These are phyloP conservation scores for Marasmius tenuissimus DNA, from an alignment of 1,284 basidiomycete species.

Conservation along the genomic window DNA sequence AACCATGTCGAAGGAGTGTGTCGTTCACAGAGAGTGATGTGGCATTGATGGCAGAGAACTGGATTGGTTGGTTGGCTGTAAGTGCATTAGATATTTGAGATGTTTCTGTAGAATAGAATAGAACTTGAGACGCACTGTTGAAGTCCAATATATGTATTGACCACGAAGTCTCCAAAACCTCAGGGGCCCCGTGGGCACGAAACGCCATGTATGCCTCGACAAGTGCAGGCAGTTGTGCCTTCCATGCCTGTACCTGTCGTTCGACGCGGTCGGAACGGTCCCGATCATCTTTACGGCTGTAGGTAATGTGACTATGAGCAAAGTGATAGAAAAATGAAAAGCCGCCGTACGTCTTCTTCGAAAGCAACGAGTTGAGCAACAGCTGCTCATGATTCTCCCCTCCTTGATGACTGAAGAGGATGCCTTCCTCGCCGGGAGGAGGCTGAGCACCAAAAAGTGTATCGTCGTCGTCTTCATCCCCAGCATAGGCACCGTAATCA, in stretches of 20 bases:
- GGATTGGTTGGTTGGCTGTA: neutral
- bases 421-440: too few species aligned
- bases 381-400: too few species aligned
- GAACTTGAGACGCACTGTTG: neutral
- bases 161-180: neutral
- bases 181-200: neutral
- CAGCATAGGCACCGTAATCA: too few species aligned
- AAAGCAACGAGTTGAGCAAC: too few species aligned
- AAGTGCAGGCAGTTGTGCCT: neutral
- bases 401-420: too few species aligned
- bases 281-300: neutral
- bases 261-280: neutral
- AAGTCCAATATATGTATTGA: neutral
- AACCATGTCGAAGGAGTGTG: conserved; percentile 14
- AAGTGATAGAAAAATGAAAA: too few species aligned
- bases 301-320: too few species aligned
- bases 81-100: too few species aligned
- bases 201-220: neutral
- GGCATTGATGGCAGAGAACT: neutral
- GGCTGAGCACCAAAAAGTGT: too few species aligned
- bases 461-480: too few species aligned
- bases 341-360: too few species aligned
- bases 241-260: neutral
- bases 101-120: neutral
- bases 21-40: conserved; percentile 3